Evolutionary conservation across 2,329 filamentous ascomycete species (phyloP).

Genomic region (Aspergillus sp.): DNA sequence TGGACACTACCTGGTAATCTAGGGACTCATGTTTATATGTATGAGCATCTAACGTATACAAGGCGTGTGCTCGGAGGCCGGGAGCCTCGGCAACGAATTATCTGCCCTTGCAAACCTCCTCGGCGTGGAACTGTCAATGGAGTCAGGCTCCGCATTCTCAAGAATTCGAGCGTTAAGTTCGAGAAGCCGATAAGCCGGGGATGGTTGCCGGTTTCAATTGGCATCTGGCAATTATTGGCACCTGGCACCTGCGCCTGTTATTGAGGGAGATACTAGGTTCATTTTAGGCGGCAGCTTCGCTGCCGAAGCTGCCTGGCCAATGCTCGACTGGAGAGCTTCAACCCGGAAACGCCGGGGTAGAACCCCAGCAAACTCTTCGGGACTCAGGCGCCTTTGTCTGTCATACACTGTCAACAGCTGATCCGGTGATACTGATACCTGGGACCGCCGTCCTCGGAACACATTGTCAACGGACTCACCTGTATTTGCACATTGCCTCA

Average conservation of each 20-base stretch:
- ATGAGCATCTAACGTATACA: neutral
- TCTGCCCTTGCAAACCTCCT: neutral
- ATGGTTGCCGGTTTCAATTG: neutral
- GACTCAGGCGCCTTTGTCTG: neutral
- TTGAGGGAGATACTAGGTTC: neutral
- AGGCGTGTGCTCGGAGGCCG: neutral
- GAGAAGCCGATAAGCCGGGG: neutral
- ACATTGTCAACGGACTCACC: neutral
- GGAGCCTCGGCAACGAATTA: neutral
- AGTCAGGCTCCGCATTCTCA: neutral
- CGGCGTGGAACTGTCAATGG: neutral
- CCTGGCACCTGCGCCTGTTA: neutral
- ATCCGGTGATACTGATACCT: no score
- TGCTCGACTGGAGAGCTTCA: neutral
- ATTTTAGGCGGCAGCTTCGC: neutral
- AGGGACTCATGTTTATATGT: neutral
- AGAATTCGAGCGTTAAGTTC: neutral
- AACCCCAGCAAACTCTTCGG: neutral
- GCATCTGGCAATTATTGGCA: neutral
- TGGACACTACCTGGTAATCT: neutral
- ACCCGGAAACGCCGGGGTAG: neutral
- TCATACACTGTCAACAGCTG: no score
- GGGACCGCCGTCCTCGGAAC: no score
- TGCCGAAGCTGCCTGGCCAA: neutral
- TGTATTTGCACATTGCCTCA: neutral